Evolutionary conservation across 108 stramenopile genomes (phyloP).

Genomic region (Stephanodiscus minutulus): DNA sequence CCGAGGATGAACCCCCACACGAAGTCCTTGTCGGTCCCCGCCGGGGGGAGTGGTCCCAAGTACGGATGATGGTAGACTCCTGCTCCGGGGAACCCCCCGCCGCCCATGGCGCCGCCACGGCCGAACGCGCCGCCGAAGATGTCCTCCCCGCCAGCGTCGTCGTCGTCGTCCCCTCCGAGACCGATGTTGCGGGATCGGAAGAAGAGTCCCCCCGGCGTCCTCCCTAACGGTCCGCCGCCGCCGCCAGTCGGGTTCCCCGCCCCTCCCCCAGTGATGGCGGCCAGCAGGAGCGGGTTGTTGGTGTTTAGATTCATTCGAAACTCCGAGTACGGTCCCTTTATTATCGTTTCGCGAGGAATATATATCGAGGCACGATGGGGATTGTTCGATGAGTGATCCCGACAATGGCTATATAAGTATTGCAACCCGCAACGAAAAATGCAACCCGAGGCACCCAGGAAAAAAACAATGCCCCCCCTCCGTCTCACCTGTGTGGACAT

Average conservation of each 20-base stretch:
- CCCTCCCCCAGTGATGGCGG: constrained; percentile 21
- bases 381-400: neutral
- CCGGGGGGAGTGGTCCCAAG: constrained; percentile 41
- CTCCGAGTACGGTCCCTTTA: constrained; percentile 81
- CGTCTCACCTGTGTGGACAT: constrained; percentile 62
- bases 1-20: constrained; percentile 92
- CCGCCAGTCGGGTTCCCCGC: neutral
- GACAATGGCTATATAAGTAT: too few species aligned
- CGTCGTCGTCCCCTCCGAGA: neutral
- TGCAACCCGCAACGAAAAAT: too few species aligned
- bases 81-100: constrained; percentile 14
- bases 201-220: constrained; percentile 17
- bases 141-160: constrained; percentile 33
- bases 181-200: neutral
- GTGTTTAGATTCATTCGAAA: constrained; percentile 84
- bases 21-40: constrained; percentile 88
- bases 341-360: constrained; percentile 2
- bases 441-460: too few species aligned
- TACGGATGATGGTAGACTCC: constrained; percentile 18
- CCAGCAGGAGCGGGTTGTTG: constrained; percentile 50
- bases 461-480: neutral
- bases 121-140: constrained; percentile 32
- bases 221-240: neutral
- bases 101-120: constrained; percentile 15
- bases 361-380: neutral